Base-by-base conservation (phyloP, 148 eudicot genomes). In the Suaeda aralocaspica region DNA sequence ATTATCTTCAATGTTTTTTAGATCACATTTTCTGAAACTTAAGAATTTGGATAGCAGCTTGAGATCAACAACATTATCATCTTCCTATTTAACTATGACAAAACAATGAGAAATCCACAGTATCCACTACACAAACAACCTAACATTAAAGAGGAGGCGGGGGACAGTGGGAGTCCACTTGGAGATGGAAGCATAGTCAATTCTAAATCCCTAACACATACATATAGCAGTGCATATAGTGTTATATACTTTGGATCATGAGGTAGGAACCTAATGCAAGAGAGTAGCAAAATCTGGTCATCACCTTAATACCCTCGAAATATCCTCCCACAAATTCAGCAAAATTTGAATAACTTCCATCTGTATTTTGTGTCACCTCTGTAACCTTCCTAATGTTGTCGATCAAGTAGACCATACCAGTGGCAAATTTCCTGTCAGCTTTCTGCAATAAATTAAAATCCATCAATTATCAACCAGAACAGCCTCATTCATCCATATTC, bases 221-320 rank as follows among this genome's bases (percentile, higher is more conserved):
- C 41, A 36, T 36, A 36, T n/a, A 36, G 8, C 41, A 36, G 8
- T 36, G 41, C 34, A 70, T 29, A 29, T 22, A 19, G 56, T 71
- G 13, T 30, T 30, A 39, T 24, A 52, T 34, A 64, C 26, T 22
- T 29, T 24, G 39, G 42, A 51, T 19, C 15, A 63, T 11, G 48
- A 63, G 9, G 41, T 42, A 60, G 41, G 15, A 29, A 15, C 16
- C 25, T 53, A 45, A 48, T 45, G 59, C 39, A 72, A 66, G 24
- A 68, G n/a, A 33, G 24, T 42, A 46, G 59, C 39, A 46, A 68
- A 33, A 56, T 56, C 33, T n/a, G 22, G 19, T 42, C 45, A 34
- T 64, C 60, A 95, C 99, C 97, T 86, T 83, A 68, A 95, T 73
- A 72, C 97, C 97, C 66, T 86, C 83, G 82, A 89, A 95, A 81